Evolutionary conservation across 805 yeast genomes (phyloP).

Genomic region (Saccharomyces mikatae): DNA sequence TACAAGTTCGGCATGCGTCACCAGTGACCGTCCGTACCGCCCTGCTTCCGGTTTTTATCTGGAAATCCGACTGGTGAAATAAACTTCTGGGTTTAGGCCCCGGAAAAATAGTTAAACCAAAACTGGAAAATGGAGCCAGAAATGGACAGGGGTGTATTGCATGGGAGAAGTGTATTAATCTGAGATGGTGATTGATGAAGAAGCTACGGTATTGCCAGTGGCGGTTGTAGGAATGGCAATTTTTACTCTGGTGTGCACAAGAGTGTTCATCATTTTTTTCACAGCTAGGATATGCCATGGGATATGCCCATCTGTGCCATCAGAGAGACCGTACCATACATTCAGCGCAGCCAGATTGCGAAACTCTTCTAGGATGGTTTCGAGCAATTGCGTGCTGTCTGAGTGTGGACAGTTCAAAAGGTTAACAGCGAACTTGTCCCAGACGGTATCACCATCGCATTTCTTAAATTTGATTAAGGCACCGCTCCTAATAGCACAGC

Average conservation of each 20-base stretch:
- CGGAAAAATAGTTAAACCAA: not conserved
- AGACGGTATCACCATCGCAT: conserved; percentile 17
- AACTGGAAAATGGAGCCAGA: not conserved
- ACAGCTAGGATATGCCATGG: conserved; percentile 77
- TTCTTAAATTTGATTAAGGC: conserved; percentile 42
- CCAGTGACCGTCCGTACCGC: not conserved
- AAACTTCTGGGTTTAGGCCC: not conserved
- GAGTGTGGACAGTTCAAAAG: conserved; percentile 67
- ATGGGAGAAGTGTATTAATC: not conserved
- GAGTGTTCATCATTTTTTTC: conserved; percentile 46
- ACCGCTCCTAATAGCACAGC: conserved; percentile 66
- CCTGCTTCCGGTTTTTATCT: not conserved
- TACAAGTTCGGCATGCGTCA: not conserved
- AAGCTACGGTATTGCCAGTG: not conserved
- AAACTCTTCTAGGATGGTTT: conserved; percentile 50
- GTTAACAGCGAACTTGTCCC: conserved; percentile 50
- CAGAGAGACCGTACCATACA: conserved; percentile 33
- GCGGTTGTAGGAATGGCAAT: not conserved
- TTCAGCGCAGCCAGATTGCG: conserved; percentile 42
- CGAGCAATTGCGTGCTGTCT: conserved; percentile 49
- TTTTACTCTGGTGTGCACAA: conserved; percentile 51
- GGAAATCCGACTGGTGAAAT: not conserved
- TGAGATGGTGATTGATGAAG: not conserved
- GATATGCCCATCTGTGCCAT: conserved; percentile 34
- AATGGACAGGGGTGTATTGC: not conserved